Evolutionary conservation across 1,139 yeast species (phyloP).

Genomic region (Wickerhamomyces sp.): DNA sequence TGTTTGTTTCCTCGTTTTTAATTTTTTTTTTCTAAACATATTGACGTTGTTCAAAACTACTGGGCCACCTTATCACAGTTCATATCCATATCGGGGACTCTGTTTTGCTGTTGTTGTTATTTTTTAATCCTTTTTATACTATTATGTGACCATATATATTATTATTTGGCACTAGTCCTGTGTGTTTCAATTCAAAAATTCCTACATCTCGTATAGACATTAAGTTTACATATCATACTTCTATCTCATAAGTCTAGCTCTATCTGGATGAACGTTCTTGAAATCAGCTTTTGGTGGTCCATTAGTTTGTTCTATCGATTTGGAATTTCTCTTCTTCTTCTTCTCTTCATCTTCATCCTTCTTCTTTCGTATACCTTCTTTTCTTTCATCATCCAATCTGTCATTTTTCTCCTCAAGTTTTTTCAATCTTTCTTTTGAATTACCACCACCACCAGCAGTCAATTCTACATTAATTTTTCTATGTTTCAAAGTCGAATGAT

Average conservation of each 20-base stretch:
- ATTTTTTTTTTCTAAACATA: too few relatives aligned
- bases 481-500: constrained; percentile 62
- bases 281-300: too few relatives aligned
- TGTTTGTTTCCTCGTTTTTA: neutral
- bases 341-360: constrained; percentile 22
- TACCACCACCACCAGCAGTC: constrained; percentile 98
- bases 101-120: too few relatives aligned
- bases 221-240: too few relatives aligned
- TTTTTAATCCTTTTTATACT: neutral
- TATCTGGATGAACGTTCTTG: constrained; percentile 52
- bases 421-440: constrained; percentile 59
- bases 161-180: too few relatives aligned
- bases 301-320: too few relatives aligned
- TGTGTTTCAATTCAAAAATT: too few relatives aligned
- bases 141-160: neutral
- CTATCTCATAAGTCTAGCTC: constrained; percentile 9
- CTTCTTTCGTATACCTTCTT: constrained; percentile 37
- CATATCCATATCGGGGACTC: too few relatives aligned
- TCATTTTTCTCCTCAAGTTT: constrained; percentile 79
- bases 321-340: constrained; percentile 21
- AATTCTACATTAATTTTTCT: constrained; percentile 90
- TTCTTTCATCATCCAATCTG: constrained; percentile 62
- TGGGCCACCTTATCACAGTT: neutral
- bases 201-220: too few relatives aligned
- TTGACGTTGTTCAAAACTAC: too few relatives aligned